phyloP scores from a whole-genome alignment of 208 protist species.

The Naegleria lovaniensis region DNA sequence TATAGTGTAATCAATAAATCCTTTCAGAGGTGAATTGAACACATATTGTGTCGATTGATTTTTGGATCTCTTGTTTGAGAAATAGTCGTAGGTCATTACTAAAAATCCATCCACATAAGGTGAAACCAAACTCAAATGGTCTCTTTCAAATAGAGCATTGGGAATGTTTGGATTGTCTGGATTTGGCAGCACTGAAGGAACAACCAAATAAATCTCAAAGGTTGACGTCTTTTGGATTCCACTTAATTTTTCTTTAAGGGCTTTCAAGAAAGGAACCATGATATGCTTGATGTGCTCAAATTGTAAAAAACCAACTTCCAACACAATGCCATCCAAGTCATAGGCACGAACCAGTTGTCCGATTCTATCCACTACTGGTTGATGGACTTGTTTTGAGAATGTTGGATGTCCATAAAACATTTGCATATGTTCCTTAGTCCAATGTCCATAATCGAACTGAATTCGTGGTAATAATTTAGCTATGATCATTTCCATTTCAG shows the following conservation, averaged over 20 bases:
- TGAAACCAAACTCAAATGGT: neutral
- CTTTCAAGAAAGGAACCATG: neutral
- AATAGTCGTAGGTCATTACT: conserved; percentile 11
- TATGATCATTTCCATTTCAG: neutral
- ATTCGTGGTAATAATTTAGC: neutral
- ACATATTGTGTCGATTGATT: neutral
- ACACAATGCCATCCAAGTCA: neutral
- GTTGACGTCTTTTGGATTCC: neutral
- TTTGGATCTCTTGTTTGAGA: neutral
- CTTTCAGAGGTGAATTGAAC: neutral
- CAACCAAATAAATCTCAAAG: neutral
- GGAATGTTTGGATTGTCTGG: neutral
- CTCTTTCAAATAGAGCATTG: neutral
- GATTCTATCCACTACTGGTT: neutral
- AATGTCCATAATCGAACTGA: neutral
- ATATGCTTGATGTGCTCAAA: neutral
- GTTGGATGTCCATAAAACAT: neutral
- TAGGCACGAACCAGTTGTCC: neutral
- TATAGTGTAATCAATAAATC: neutral
- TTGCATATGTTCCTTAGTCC: neutral
- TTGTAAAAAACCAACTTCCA: neutral
- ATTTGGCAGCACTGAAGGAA: neutral
- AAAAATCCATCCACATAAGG: neutral
- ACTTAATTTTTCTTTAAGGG: neutral
- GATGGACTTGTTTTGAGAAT: neutral